Evolutionary conservation across 495 filamentous ascomycete genomes (phyloP), one percentile per base, ranked within the genome.

Genomic region (Ascodesmis nigricans): DNA sequence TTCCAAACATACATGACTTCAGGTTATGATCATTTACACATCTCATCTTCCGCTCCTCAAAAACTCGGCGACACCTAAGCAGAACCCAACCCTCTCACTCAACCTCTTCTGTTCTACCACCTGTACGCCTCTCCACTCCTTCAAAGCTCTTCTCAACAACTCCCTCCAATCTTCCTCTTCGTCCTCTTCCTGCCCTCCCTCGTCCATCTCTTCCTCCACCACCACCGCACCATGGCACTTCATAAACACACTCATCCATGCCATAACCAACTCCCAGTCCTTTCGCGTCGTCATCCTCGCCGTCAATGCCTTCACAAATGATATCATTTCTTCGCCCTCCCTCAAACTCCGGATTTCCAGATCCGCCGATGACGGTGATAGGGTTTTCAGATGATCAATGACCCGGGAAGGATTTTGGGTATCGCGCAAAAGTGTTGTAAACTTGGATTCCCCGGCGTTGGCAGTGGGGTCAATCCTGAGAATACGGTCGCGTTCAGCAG

Each of bases 171-270:
- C 23, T 20, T 36, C 33, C 10, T 22, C 42, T 15, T 39, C 41
- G 4, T 29, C 24, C n/a, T 14, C 25, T 3, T n/a, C 22, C 20
- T 33, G 10, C 11, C n/a, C 21, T 5, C 10, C 21, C 33, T 9
- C 8, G 16, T 39, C 17, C 34, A 29, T 32, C 18, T 30, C 53
- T 39, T 62, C 60, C 18, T 54, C 42, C 1, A 52, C 52, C 6
- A 75, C 54, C 8, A 63, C 55, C 37, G 74, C 72, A 5, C 62
- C 64, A 55, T 93, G 81, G 22, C 84, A 52, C 31, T 72, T 66
- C 35, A 97, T 45, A 45, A 93, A 87, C 0, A 93, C 82, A 10
- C 71, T 68, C 77, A 97, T 91, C 87, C 90, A 97, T 6, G 79
- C 79, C 56, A 92, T 81, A 25, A 78, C 73, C 30, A 97, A 63